A percentile compares a stretch with the other conserved stretches of the same genome.
phyloP scores from a whole-genome alignment of 2,329 filamentous ascomycete genomes.

The Microcera coccophila region DNA sequence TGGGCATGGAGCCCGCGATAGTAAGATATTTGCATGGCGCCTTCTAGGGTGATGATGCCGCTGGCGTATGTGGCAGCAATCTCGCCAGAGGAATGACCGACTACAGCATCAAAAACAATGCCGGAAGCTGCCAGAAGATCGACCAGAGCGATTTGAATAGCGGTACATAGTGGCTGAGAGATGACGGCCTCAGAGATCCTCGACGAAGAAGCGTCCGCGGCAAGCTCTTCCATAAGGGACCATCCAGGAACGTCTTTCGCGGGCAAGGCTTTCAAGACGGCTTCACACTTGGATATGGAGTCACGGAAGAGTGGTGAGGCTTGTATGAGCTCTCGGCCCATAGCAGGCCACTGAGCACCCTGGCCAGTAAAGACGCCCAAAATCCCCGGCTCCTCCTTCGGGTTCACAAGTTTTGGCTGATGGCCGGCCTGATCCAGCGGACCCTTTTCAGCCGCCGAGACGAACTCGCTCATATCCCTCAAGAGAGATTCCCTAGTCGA shows the following conservation, averaged over 20 bases:
- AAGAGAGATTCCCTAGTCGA: slow-evolving; percentile 2
- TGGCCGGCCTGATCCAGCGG: slow-evolving; percentile 2
- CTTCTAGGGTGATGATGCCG: slow-evolving; percentile 39
- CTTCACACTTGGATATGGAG: slow-evolving; percentile 7
- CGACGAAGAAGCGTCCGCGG: slow-evolving; percentile 8
- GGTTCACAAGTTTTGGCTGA: slow-evolving; percentile 2
- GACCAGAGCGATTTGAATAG: slow-evolving; percentile 44
- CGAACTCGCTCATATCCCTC: slow-evolving; percentile 2
- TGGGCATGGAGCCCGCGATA: slow-evolving; percentile 32
- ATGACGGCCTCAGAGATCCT: slow-evolving; percentile 30
- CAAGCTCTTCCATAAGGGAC: slow-evolving; percentile 15
- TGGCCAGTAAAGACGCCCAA: slow-evolving; percentile 31
- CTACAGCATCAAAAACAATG: slow-evolving; percentile 35
- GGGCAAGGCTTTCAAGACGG: slow-evolving; percentile 20
- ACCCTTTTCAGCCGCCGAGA: slow-evolving; percentile 2
- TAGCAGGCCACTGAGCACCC: slow-evolving; percentile 30
- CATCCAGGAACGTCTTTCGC: slow-evolving; percentile 18
- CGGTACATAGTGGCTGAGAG: slow-evolving; percentile 39
- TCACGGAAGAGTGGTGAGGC: neutral
- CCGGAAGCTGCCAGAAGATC: slow-evolving; percentile 40
- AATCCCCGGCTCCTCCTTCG: slow-evolving; percentile 3
- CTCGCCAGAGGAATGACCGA: slow-evolving; percentile 45
- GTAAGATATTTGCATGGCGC: slow-evolving; percentile 46
- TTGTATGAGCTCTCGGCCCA: slow-evolving; percentile 32
- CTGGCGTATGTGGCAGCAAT: slow-evolving; percentile 44